Base-by-base conservation (phyloP, 768 basidiomycete genomes). In the Boletus patriciae region DNA sequence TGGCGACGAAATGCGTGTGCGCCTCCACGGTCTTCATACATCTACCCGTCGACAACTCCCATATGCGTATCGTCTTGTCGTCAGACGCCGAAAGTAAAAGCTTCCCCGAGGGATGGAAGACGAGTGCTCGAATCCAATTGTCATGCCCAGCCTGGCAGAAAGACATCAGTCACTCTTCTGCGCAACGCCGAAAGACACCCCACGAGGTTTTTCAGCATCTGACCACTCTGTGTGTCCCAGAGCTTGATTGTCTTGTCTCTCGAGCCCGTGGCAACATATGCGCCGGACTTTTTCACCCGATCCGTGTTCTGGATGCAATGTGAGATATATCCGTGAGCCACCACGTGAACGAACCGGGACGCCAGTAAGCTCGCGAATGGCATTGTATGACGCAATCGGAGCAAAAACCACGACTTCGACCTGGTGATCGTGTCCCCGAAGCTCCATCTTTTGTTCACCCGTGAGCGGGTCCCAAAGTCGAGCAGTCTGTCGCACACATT, bases 201-300 rank as follows among this genome's bases (percentile, higher is more conserved):
- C 61, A 89, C 90, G 54, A 95, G 80, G 58, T 83, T 90, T 70
- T 86, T 81, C 43, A 94, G 71, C 70, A 90, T 80, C 70, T 92
- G 92, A 6, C 95, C 94, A 44, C 84, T 86, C 58, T 85, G 80
- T 0, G 85, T 80, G 66, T 97, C 94, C 94, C 94, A 98, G 18
- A 98, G 72, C 66, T 88, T 91, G 76, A 97, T 91, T 6, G 85
- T 85, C 78, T 93, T 96, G 76, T 98, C 94, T 71, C 94, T 81
- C 33, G 90, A 87, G 13, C 92, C 93, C 15, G 92, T 94, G 11
- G 86, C 86, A 9, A 90, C 79, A 68, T 85, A 94, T 25, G 77
- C 66, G 15, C 78, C 86, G 46, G 72, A 80, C 55, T 73, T 80
- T 70, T 78, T 84, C 41, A 63, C 68, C 46, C 62, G 72, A 58